Evolutionary conservation across 2,329 filamentous ascomycete genomes (phyloP).

Genomic region (Cercospora zeina): DNA sequence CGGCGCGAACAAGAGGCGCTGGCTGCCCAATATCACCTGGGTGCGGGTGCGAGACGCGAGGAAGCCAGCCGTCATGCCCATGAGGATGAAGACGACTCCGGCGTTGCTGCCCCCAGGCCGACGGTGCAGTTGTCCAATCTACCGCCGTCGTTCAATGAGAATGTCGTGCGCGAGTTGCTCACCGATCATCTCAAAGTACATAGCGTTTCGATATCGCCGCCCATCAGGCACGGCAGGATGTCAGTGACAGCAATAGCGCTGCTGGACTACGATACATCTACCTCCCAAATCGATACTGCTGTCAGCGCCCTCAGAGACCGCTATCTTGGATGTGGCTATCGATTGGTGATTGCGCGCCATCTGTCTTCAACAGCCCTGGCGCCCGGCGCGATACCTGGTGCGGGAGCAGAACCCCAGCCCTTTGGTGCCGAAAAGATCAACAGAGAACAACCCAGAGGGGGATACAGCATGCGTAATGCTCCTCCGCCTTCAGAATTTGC

Average conservation of each 20-base stretch:
- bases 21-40: conserved; percentile 20
- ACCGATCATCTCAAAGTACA: conserved; percentile 33
- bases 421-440: conserved; percentile 37
- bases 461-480: conserved; percentile 43
- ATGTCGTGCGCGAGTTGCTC: conserved; percentile 61
- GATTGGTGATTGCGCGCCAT: conserved; percentile 76
- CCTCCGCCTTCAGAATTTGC: conserved; percentile 64
- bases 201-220: conserved; percentile 31
- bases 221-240: conserved; percentile 52
- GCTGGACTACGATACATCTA: conserved; percentile 75
- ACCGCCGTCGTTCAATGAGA: conserved; percentile 54
- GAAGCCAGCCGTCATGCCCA: conserved; percentile 7
- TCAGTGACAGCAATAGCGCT: conserved; percentile 77
- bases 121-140: conserved; percentile 57
- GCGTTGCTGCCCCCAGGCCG: conserved; percentile 50
- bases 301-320: conserved; percentile 77
- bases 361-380: conserved; percentile 62
- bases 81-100: conserved; percentile 45
- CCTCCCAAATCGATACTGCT: conserved; percentile 76
- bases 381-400: conserved; percentile 16
- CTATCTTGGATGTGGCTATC: conserved; percentile 82
- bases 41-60: conserved; percentile 36
- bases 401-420: conserved; percentile 29
- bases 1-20: conserved; percentile 32
- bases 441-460: conserved; percentile 39